Evolutionary conservation across 2,329 filamentous ascomycete genomes (phyloP).

Genomic region (Thermomyces lanuginosus): DNA sequence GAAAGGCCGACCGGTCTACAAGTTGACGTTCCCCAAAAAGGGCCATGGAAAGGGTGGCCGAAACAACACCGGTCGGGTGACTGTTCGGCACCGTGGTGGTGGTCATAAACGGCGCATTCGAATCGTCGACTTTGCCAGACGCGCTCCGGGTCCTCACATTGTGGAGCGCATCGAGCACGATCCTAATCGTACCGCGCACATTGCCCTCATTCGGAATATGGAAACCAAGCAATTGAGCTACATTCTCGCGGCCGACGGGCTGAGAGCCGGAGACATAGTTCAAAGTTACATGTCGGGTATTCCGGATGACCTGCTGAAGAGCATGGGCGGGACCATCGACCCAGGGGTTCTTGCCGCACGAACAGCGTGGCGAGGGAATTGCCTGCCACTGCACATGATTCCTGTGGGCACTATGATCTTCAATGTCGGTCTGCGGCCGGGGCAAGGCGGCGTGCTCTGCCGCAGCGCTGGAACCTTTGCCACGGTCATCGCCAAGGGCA

Average conservation of each 20-base stretch:
- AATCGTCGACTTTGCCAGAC: conserved; percentile 74
- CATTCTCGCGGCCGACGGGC: conserved; percentile 86
- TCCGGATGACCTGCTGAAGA: conserved; percentile 66
- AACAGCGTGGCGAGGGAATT: conserved; percentile 89
- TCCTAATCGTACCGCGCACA: conserved; percentile 79
- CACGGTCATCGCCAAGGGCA: conserved; percentile 75
- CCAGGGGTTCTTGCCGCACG: conserved; percentile 90
- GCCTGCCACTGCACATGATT: conserved; percentile 86
- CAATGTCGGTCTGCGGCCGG: conserved; percentile 62
- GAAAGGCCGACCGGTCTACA: conserved; percentile 73
- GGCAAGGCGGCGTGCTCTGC: conserved; percentile 72
- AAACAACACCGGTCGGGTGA: conserved; percentile 73
- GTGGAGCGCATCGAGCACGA: conserved; percentile 96
- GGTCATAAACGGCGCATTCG: conserved; percentile 84
- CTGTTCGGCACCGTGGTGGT: conserved; percentile 80
- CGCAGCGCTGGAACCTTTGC: conserved; percentile 88
- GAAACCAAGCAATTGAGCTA: conserved; percentile 66
- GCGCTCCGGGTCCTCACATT: conserved; percentile 60
- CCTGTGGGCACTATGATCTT: conserved; percentile 86
- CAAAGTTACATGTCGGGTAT: conserved; percentile 87
- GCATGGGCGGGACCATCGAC: conserved; percentile 86
- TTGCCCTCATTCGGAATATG: conserved; percentile 67
- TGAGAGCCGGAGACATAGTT: conserved; percentile 78
- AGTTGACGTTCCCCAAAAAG: conserved; percentile 80
- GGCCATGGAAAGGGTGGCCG: conserved; percentile 84